phyloP scores from a whole-genome alignment of 2,329 filamentous ascomycete species.

The Fragosphaeria purpurea region DNA sequence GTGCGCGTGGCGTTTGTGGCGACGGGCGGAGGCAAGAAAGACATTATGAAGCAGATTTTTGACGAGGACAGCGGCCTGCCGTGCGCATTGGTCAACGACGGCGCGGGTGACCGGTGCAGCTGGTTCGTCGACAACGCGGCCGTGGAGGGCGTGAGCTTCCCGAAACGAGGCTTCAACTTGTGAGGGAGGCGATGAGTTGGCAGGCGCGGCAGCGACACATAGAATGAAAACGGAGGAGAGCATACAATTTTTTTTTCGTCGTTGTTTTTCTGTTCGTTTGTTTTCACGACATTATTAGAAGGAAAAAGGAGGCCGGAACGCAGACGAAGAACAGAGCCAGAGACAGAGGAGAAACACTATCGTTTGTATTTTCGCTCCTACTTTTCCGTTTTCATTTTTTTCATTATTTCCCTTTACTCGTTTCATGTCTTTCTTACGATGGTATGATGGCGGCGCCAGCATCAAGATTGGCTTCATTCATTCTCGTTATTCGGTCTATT shows the following conservation, averaged over 20 bases:
- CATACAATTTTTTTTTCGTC: not conserved
- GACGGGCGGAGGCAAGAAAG: constrained; percentile 81
- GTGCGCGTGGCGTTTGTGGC: constrained; percentile 84
- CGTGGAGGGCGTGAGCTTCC: constrained; percentile 75
- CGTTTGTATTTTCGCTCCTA: not conserved
- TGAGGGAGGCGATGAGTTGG: constrained; percentile 16
- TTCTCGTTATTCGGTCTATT: not conserved
- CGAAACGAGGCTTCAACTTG: constrained; percentile 55
- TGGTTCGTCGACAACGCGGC: constrained; percentile 92
- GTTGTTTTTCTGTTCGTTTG: not conserved
- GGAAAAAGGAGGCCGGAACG: no score
- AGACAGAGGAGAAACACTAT: no score
- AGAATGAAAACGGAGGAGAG: no score
- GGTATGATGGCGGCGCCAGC: constrained; percentile 3
- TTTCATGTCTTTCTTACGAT: not conserved
- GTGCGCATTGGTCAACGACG: constrained; percentile 79
- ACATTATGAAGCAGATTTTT: constrained; percentile 86
- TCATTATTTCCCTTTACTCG: not conserved
- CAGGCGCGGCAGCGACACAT: no score
- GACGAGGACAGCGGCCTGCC: constrained; percentile 72
- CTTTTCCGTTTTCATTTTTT: not conserved
- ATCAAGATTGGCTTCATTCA: not conserved
- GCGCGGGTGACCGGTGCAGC: constrained; percentile 73
- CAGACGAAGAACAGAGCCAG: no score
- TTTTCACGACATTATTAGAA: no score